phyloP scores from a whole-genome alignment of 352 stramenopile genomes.

The Globisporangium abappressorium region DNA sequence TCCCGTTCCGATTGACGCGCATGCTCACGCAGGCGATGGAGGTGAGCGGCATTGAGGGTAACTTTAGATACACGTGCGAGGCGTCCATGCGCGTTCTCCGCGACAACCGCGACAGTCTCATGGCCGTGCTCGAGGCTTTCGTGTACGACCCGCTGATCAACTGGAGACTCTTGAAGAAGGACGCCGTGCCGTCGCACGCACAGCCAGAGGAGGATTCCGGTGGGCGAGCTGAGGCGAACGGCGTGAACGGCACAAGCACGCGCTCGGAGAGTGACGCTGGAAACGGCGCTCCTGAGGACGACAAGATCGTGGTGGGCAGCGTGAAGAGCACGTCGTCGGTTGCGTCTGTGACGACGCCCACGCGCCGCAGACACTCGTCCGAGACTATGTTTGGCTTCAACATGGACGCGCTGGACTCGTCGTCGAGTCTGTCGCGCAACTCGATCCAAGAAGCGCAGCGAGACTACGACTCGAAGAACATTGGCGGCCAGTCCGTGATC shows the following conservation, averaged over 20 bases:
- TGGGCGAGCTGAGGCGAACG: conserved; percentile 10
- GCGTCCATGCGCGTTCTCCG: conserved; percentile 97
- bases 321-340: conserved; percentile 62
- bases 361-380: conserved; percentile 58
- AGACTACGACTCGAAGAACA: conserved; percentile 52
- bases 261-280: conserved; percentile 6
- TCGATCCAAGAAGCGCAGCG: conserved; percentile 55
- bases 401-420: conserved; percentile 59
- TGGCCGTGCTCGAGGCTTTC: conserved; percentile 99
- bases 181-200: conserved; percentile 71
- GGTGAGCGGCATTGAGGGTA: conserved; percentile 99
- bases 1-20: conserved; percentile 99
- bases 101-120: conserved; percentile 98
- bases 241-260: neutral
- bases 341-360: conserved; percentile 29
- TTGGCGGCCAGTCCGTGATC: conserved; percentile 48
- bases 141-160: conserved; percentile 99
- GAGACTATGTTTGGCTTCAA: conserved; percentile 61
- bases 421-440: conserved; percentile 49
- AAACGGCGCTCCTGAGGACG: conserved; percentile 18
- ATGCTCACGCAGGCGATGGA: conserved; percentile 99
- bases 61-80: conserved; percentile 99
- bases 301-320: conserved; percentile 37
- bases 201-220: conserved; percentile 46
- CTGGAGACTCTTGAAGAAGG: conserved; percentile 95